phyloP scores from a whole-genome alignment of 2,329 filamentous ascomycete species.

The Aspergillus aculeatinus region DNA sequence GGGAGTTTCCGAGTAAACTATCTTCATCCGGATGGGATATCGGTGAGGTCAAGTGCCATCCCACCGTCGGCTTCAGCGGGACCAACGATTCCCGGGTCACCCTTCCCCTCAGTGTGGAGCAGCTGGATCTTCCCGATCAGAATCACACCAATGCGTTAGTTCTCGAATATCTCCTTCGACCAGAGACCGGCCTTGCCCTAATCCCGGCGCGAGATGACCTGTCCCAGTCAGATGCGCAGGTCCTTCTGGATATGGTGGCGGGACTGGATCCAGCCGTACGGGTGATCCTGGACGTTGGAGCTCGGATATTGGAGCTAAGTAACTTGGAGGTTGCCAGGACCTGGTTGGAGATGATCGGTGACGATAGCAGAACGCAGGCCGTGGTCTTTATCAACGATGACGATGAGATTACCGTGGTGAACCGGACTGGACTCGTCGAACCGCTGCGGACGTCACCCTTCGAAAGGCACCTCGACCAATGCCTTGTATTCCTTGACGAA shows the following conservation, averaged over 20 bases:
- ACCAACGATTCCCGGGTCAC: conserved; percentile 64
- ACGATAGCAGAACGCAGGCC: conserved; percentile 37
- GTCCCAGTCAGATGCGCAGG: conserved; percentile 23
- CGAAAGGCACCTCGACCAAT: conserved; percentile 54
- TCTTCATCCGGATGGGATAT: conserved; percentile 69
- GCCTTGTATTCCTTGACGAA: conserved; percentile 69
- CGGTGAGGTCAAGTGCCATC: conserved; percentile 42
- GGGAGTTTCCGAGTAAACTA: conserved; percentile 63
- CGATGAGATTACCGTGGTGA: conserved; percentile 33
- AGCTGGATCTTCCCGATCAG: conserved; percentile 56
- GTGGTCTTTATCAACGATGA: conserved; percentile 56
- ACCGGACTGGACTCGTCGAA: conserved; percentile 27
- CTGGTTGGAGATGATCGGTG: conserved; percentile 50
- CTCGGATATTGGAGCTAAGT: conserved; percentile 64
- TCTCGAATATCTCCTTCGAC: conserved; percentile 56
- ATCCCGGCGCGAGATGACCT: conserved; percentile 17
- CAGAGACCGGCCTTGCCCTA: conserved; percentile 46
- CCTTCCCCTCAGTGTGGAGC: conserved; percentile 57
- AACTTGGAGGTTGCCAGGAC: conserved; percentile 55
- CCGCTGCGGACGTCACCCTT: conserved; percentile 60
- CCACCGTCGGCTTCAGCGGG: conserved; percentile 67
- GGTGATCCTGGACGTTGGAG: conserved; percentile 70
- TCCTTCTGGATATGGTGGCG: conserved; percentile 50
- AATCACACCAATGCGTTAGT: conserved; percentile 68
- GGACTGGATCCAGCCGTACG: conserved; percentile 43